A percentile compares a stretch with the other conserved stretches of the same genome.
Conservation (phyloP, 106 monocot species). For the Xerophyta viscosa region DNA sequence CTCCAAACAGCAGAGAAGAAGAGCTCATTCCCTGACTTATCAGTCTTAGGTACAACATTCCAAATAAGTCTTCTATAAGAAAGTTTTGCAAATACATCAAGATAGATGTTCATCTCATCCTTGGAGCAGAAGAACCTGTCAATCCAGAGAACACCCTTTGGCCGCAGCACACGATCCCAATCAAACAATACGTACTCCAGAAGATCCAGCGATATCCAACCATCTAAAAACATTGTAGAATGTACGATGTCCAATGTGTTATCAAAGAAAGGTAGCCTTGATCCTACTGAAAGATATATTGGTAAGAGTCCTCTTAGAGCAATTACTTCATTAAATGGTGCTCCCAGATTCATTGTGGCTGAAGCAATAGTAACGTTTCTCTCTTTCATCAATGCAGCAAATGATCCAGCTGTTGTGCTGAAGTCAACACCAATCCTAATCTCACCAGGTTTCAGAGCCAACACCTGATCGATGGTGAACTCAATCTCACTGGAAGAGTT, state of each 20-base stretch:
- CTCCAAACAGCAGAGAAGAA: slow-evolving; percentile 68
- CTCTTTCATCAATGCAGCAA: slow-evolving; percentile 1
- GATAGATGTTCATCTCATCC: slow-evolving; percentile 49
- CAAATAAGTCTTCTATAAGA: slow-evolving; percentile 55
- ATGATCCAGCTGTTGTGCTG: not conserved
- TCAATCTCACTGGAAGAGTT: not conserved
- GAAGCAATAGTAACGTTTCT: not conserved
- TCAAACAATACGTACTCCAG: slow-evolving; percentile 58
- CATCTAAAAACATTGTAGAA: slow-evolving; percentile 31
- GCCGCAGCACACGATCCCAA: slow-evolving; percentile 56
- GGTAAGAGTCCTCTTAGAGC: no score
- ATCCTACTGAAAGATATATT: no score
- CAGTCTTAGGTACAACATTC: slow-evolving; percentile 56
- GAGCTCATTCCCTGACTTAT: slow-evolving; percentile 28
- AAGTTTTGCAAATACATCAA: slow-evolving; percentile 50
- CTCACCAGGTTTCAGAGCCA: not conserved
- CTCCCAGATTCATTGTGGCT: not conserved
- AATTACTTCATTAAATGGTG: not conserved
- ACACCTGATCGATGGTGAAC: not conserved
- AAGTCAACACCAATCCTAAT: not conserved
- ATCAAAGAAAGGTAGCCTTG: not conserved
- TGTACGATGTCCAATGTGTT: slow-evolving; percentile 1
- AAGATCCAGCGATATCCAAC: slow-evolving; percentile 45
- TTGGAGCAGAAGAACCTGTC: slow-evolving; percentile 55
- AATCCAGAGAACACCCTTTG: slow-evolving; percentile 53